phyloP scores from a whole-genome alignment of 257 asterid species.

The Solanum habrochaites region DNA sequence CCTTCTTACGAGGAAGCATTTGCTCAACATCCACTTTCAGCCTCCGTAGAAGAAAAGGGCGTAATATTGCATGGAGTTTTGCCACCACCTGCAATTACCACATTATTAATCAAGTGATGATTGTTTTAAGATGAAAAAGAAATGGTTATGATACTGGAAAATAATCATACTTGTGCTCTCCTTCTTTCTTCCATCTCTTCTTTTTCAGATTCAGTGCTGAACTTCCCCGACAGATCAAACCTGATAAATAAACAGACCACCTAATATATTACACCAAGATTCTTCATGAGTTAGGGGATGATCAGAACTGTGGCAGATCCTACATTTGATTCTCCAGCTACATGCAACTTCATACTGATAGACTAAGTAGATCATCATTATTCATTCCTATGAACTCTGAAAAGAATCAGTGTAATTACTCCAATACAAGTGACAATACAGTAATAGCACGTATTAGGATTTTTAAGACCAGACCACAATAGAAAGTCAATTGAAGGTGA shows the following conservation, averaged over 20 bases:
- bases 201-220: constrained; percentile 41
- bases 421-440: background rate
- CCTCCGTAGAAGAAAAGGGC: constrained; percentile 94
- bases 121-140: background rate
- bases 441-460: background rate
- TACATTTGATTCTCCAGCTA: background rate
- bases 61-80: constrained; percentile 86
- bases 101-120: background rate
- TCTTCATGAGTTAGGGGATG: background rate
- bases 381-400: background rate
- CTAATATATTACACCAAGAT: background rate
- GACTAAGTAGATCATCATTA: background rate
- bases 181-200: constrained; percentile 86
- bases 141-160: background rate
- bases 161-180: constrained; percentile 56
- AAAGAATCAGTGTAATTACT: background rate
- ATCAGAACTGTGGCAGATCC: background rate
- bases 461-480: background rate
- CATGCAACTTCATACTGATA: background rate
- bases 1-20: constrained; percentile 89
- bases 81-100: constrained; percentile 68
- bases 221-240: constrained; percentile 90
- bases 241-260: constrained; percentile 16
- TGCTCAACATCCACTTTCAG: constrained; percentile 86
- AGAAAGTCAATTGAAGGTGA: background rate